Evolutionary conservation across 345 rosid species (phyloP), one percentile per base, ranked within the genome.

Genomic region (Syzygium jambos): DNA sequence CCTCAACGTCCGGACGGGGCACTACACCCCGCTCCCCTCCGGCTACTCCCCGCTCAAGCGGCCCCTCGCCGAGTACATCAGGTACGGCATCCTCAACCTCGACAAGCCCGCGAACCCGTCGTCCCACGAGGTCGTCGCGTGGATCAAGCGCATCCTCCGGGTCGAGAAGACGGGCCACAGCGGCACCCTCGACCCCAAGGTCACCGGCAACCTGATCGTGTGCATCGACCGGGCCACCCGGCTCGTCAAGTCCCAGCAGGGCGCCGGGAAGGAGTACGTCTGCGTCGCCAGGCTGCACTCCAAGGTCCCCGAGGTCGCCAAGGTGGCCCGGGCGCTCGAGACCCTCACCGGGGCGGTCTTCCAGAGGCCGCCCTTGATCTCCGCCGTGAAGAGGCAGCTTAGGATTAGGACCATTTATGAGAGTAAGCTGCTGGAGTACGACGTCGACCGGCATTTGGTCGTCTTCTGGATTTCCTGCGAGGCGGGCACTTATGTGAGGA

Each of bases 21-120:
- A 97, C 95, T 97, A 96, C 94, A 97, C 99, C 14, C 99, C 99
- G 9, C 92, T 97, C n/a, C 92, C 96, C 29, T 87, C 92, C 82
- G 99, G 99, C 22, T 91, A 87, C 96, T 96, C 97, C 34, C 99
- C 99, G 13, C 97, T 97, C 84, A 97, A 96, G 86, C 98, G 98
- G 1, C 99, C 99, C 2, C 93, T 96, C 9, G 92, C 89, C 46
- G 98, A 96, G 17, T 97, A 97, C 90, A 92, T 96, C 91, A 92
- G 95, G 91, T 97, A 97, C 90, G 99, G 99, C 21, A 63, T 97
- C 54, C 84, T 97, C 85, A 97, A 97, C 85, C 98, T 97, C 21
- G 99, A 97, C 63, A 97, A 97, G 85, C 99, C 99, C 2, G 94
- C 99, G 27, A 97, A 97, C 87, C 99, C 99, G 1, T 97, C 99